Evolutionary conservation across 2,329 filamentous ascomycete genomes (phyloP).

Genomic region (Metarhizium album): DNA sequence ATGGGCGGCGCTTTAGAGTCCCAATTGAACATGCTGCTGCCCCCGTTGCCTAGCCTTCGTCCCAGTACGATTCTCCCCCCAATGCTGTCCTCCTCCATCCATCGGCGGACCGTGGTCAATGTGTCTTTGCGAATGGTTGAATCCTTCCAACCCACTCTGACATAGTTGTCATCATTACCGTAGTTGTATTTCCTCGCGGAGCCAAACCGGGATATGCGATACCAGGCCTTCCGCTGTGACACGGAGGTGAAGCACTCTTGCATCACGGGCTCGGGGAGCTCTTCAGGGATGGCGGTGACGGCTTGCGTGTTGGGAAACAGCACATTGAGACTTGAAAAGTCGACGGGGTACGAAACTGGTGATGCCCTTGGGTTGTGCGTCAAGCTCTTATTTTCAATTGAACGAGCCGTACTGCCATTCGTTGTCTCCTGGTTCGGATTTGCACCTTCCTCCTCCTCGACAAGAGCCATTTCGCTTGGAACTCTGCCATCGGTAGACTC

Average conservation of each 20-base stretch:
- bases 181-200: conserved; percentile 45
- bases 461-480: neutral
- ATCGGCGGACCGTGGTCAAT: conserved; percentile 48
- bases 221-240: conserved; percentile 54
- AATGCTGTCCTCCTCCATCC: conserved; percentile 56
- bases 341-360: conserved; percentile 18
- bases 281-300: conserved; percentile 19
- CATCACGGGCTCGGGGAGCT: conserved; percentile 35
- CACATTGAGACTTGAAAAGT: conserved; percentile 22
- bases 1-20: conserved; percentile 41
- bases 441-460: neutral
- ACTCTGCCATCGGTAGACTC: neutral
- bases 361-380: conserved; percentile 2
- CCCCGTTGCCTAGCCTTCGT: conserved; percentile 27
- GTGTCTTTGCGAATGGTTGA: conserved; percentile 43
- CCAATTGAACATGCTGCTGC: conserved; percentile 50
- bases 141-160: conserved; percentile 45
- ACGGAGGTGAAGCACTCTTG: conserved; percentile 42
- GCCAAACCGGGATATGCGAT: conserved; percentile 50
- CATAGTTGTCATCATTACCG: conserved; percentile 49
- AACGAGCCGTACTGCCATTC: neutral
- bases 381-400: neutral
- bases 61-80: conserved; percentile 34
- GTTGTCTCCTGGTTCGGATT: neutral
- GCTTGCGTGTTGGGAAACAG: conserved; percentile 20